phyloP scores from a whole-genome alignment of 345 rosid genomes.

The Eucalyptus rudis region DNA sequence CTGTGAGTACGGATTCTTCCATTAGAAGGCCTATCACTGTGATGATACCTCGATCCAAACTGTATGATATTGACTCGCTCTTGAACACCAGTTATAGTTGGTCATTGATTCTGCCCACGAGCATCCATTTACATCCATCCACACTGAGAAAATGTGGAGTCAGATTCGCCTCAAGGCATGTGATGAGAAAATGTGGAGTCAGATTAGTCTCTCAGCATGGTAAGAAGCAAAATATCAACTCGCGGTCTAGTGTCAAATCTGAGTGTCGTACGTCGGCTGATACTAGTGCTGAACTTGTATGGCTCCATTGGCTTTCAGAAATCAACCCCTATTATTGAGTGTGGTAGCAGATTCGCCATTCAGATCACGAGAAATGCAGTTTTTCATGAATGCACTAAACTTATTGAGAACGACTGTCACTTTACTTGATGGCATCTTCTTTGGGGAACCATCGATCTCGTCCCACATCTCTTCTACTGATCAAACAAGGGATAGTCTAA shows the following conservation, averaged over 20 bases:
- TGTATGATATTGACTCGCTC: background rate
- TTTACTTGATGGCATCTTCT: background rate
- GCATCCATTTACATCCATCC: background rate
- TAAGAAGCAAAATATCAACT: background rate
- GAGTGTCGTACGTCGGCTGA: background rate
- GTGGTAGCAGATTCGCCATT: background rate
- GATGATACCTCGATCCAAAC: background rate
- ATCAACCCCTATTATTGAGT: background rate
- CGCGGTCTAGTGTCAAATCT: background rate
- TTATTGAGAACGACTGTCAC: background rate
- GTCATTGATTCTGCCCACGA: background rate
- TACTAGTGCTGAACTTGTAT: background rate
- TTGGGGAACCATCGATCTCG: fast-evolving
- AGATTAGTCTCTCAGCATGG: background rate
- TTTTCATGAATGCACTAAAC: background rate
- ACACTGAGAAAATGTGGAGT: background rate
- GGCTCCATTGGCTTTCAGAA: background rate
- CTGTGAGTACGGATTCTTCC: background rate
- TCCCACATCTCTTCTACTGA: background rate
- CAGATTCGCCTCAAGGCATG: background rate
- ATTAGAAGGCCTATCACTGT: background rate
- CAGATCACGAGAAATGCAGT: background rate
- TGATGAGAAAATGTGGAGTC: background rate
- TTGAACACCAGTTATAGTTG: background rate
- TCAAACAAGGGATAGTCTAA: background rate